Conservation (phyloP, 345 rosid genomes). For the Eucalyptus brandiana region DNA sequence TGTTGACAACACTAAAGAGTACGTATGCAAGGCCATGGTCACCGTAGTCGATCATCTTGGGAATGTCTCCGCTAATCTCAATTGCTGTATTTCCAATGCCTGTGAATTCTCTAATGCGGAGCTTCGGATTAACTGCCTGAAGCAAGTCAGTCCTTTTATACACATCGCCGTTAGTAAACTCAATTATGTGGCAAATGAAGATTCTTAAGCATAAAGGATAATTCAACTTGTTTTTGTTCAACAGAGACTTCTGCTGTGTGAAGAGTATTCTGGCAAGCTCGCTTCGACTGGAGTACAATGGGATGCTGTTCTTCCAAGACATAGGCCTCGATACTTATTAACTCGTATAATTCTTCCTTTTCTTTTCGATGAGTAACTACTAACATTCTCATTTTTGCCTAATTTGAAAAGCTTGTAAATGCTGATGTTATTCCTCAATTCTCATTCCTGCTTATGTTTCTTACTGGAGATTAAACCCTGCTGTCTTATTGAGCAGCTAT, state of each 20-base stretch:
- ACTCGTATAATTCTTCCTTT: neutral
- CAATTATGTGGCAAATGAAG: neutral
- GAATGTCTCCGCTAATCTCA: slow-evolving; percentile 40
- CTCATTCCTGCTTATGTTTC: neutral
- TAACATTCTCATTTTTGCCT: neutral
- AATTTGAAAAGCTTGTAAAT: neutral
- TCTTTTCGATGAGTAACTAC: neutral
- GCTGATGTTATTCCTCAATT: neutral
- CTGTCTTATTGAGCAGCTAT: neutral
- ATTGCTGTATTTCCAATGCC: slow-evolving; percentile 10
- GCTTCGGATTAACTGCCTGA: slow-evolving; percentile 34
- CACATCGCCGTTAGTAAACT: neutral
- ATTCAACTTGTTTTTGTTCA: neutral
- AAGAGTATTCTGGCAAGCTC: slow-evolving; percentile 23
- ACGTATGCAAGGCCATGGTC: slow-evolving; percentile 47
- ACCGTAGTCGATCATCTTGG: slow-evolving; percentile 67
- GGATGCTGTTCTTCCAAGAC: slow-evolving; percentile 21
- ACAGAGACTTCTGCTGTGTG: slow-evolving; percentile 38
- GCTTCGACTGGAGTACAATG: slow-evolving; percentile 30
- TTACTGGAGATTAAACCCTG: neutral
- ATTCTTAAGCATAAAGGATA: neutral
- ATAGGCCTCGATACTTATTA: slow-evolving; percentile 37
- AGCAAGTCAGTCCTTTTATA: slow-evolving; percentile 25
- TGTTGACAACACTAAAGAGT: slow-evolving; percentile 56
- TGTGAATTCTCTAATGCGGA: slow-evolving; percentile 28